A percentile compares a stretch with the other conserved stretches of the same genome.
phyloP scores from a whole-genome alignment of 371 early-diverging fungal species.

The Circinella umbellata region DNA sequence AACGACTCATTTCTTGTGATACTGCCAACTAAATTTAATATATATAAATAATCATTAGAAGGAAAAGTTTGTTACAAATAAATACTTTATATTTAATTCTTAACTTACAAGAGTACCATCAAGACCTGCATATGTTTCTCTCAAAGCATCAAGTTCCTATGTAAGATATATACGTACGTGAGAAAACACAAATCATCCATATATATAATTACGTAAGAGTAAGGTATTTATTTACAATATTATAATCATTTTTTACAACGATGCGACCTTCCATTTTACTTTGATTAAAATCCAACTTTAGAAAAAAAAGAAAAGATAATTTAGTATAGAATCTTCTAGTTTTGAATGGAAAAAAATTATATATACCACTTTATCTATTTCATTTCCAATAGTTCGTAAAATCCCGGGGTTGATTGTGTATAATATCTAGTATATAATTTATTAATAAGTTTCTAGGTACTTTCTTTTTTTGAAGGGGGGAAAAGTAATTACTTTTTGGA shows the following conservation, averaged over 20 bases:
- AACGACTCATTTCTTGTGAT: slow-evolving; percentile 60
- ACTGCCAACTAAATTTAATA: slow-evolving; percentile 51
- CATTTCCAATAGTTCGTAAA: slow-evolving; percentile 57
- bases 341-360: not conserved
- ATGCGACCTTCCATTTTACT: slow-evolving; percentile 60
- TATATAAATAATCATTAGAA: not conserved
- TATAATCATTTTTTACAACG: slow-evolving; percentile 65
- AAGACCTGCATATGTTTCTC: slow-evolving; percentile 60
- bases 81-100: not conserved
- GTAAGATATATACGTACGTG: not conserved
- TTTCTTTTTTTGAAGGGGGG: too few relatives aligned
- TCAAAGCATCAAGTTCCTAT: slow-evolving; percentile 65
- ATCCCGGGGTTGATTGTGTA: slow-evolving; percentile 29
- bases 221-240: slow-evolving; percentile 39
- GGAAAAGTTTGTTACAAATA: too few relatives aligned
- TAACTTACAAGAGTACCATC: slow-evolving; percentile 54
- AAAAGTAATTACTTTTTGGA: slow-evolving; percentile 39
- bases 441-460: too few relatives aligned
- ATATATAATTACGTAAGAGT: not conserved
- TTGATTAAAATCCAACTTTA: slow-evolving; percentile 75
- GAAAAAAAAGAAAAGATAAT: not conserved
- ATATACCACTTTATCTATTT: slow-evolving; percentile 61
- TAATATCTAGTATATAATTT: not conserved
- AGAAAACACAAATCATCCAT: too few relatives aligned
- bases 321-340: not conserved